Conservation (phyloP, 116 monocot genomes). For the Posidonia oceanica region DNA sequence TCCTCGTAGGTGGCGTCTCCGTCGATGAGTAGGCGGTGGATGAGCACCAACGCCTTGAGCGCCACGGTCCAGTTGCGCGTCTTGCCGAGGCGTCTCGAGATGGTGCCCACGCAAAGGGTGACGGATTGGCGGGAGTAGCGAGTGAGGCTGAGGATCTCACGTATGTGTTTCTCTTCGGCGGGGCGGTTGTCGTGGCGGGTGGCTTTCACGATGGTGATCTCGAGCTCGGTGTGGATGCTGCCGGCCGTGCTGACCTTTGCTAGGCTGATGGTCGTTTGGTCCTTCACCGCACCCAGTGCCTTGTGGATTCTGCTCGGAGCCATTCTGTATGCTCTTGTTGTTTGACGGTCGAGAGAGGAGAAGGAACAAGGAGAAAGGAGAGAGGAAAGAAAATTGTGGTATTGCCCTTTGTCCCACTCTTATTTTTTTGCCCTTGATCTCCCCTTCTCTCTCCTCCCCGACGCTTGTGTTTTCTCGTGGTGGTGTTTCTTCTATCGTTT, state of each 20-base stretch:
- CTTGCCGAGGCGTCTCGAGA: constrained; percentile 13
- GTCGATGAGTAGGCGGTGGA: constrained; percentile 16
- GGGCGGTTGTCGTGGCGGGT: constrained; percentile 11
- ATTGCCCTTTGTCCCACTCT: too few relatives aligned
- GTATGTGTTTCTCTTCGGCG: constrained; percentile 17
- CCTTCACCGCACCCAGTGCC: constrained; percentile 28
- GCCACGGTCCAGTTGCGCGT: constrained; percentile 17
- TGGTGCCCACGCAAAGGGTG: constrained; percentile 10
- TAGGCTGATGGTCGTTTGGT: constrained; percentile 18
- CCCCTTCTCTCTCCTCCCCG: neutral
- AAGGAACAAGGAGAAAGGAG: too few relatives aligned
- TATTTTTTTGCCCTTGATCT: too few relatives aligned
- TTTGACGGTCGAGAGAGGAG: too few relatives aligned
- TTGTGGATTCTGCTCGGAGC: constrained; percentile 13
- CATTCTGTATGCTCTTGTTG: neutral
- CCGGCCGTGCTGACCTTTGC: constrained; percentile 12
- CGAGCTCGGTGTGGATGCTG: constrained; percentile 5
- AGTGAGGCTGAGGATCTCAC: constrained; percentile 18
- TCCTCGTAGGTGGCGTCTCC: constrained; percentile 11
- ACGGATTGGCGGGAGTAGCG: constrained; percentile 11
- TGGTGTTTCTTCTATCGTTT: too few relatives aligned
- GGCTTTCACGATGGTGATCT: constrained; percentile 15
- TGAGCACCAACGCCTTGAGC: constrained; percentile 16
- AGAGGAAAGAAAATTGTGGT: too few relatives aligned
- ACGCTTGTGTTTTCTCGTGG: too few relatives aligned